Base-by-base conservation (phyloP, 257 asterid genomes). In the Solanum piurae region DNA sequence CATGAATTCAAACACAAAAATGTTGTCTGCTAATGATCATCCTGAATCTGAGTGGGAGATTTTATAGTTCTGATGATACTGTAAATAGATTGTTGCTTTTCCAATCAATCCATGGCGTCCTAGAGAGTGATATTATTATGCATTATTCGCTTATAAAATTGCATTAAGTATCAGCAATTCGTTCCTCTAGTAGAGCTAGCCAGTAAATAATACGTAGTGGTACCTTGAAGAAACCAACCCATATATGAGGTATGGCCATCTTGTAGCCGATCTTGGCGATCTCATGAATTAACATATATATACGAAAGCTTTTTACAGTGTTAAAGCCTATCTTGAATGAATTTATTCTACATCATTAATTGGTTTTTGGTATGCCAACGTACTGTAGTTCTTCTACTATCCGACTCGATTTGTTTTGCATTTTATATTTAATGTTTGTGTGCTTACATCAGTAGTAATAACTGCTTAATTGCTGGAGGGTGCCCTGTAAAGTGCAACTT, bases 11-110 rank as follows among this genome's bases (percentile, higher is more conserved):
- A 86, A 49, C 71, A 27, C 76, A 20, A 25, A 80, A 77, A 31
- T 37, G 23, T 84, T 72, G 68, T 82, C 88, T 69, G 52, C 75
- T 79, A 85, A 23, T 55, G 85, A 40, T 58, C 88, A 34, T 62
- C 87, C 88, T 69, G 94, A 92, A 46, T 84, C 92, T 25, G 93
- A 91, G 58, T 92, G 94, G 94, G 94, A 92, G 90, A 88, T 92
- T 83, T 89, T 92, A 29, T 92, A 86, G 86, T 66, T 33, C 4
- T 44, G 31, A 82, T 12, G 94, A 31, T 73, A 36, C 73, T 68
- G 60, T 25, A 40, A 38, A 16, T 85, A 10, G 82, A 66, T 64
- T 31, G 66, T 71, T 68, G 40, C 40, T 85, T 71, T 27, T 85
- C 76, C 68, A 80, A 80, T 84, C 42, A 58, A 40, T 52, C 84